Conservation (phyloP, 1,139 yeast genomes). For the Yamadazyma epiphylla region DNA sequence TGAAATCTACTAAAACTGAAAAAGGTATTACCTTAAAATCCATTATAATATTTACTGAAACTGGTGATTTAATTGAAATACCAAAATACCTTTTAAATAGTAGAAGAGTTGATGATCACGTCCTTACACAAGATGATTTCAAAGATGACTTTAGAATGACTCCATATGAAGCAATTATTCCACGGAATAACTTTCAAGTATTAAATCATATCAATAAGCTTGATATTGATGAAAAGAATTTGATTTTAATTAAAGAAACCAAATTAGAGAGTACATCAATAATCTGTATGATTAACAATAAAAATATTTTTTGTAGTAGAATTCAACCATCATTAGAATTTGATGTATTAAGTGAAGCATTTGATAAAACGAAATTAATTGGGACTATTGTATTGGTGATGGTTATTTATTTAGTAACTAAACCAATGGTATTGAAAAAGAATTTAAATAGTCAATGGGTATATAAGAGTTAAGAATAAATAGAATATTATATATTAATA, state of each 20-base stretch:
- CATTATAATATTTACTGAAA: slow-evolving; percentile 52
- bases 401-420: slow-evolving; percentile 39
- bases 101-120: slow-evolving; percentile 55
- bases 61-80: slow-evolving; percentile 64
- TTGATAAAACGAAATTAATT: slow-evolving; percentile 64
- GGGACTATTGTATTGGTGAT: slow-evolving; percentile 55
- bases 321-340: slow-evolving; percentile 81
- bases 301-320: slow-evolving; percentile 72
- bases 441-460: slow-evolving; percentile 38
- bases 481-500: slow-evolving; percentile 1
- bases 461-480: slow-evolving; percentile 10
- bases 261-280: slow-evolving; percentile 78
- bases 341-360: slow-evolving; percentile 66
- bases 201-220: slow-evolving; percentile 33
- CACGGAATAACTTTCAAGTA: slow-evolving; percentile 40
- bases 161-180: slow-evolving; percentile 66
- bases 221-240: slow-evolving; percentile 29
- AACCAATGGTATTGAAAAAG: slow-evolving; percentile 57
- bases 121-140: slow-evolving; percentile 51
- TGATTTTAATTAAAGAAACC: slow-evolving; percentile 57
- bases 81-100: slow-evolving; percentile 67
- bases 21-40: slow-evolving; percentile 76
- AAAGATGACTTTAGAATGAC: slow-evolving; percentile 55
- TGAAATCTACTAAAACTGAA: slow-evolving; percentile 61
- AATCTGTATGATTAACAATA: slow-evolving; percentile 59